phyloP scores from a whole-genome alignment of 352 stramenopile genomes.

The Pythium grandisporangium region DNA sequence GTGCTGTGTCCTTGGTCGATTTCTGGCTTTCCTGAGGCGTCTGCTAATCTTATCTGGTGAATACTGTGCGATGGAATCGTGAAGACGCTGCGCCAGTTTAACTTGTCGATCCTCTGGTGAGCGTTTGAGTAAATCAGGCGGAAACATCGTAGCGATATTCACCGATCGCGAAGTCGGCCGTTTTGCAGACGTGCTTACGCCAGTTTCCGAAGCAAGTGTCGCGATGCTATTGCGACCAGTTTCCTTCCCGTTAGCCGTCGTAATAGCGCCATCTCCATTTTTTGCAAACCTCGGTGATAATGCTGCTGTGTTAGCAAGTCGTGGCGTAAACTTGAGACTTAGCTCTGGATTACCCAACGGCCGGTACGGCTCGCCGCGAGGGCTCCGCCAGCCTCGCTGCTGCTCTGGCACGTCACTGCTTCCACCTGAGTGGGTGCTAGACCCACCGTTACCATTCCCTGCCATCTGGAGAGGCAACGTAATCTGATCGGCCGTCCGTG shows the following conservation, averaged over 20 bases:
- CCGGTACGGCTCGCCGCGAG: constrained; percentile 56
- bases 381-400: constrained; percentile 54
- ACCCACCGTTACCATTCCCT: not conserved
- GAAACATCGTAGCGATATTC: constrained; percentile 21
- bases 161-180: not conserved
- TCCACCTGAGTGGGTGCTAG: not conserved
- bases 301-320: constrained; percentile 24
- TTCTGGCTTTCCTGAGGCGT: not conserved
- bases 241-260: constrained; percentile 2
- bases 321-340: constrained; percentile 54
- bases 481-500: constrained; percentile 45
- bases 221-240: too few species aligned
- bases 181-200: constrained; percentile 3
- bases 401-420: constrained; percentile 5
- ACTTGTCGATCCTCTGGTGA: constrained; percentile 35
- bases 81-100: constrained; percentile 34
- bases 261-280: constrained; percentile 24
- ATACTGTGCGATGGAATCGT: constrained; percentile 36
- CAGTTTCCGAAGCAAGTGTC: too few species aligned
- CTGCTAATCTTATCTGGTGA: constrained; percentile 30
- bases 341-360: constrained; percentile 60
- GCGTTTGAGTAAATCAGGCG: constrained; percentile 22
- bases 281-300: too few species aligned
- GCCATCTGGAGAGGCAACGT: constrained; percentile 14
- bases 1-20: constrained; percentile 2